Conservation (phyloP, 1,139 yeast genomes). For the Blastobotrys arbuscula region DNA sequence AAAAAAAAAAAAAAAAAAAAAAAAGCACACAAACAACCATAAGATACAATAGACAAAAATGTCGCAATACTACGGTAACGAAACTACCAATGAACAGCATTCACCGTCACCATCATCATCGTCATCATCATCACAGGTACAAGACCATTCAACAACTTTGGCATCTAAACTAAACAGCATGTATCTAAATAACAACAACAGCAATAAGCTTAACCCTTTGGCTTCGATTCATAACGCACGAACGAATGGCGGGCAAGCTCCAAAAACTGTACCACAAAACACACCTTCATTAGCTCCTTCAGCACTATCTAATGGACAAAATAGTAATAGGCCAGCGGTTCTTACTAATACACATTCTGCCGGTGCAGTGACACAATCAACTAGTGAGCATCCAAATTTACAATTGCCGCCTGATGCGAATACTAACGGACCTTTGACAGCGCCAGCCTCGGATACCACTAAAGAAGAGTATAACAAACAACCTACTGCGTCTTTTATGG, state of each 20-base stretch:
- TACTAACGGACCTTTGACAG: not conserved
- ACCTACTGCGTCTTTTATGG: conserved; percentile 4
- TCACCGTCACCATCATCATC: too few species aligned
- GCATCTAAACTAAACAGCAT: not conserved
- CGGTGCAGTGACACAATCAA: conserved; percentile 2
- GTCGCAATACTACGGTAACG: not conserved
- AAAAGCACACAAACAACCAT: too few species aligned
- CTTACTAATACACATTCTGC: not conserved
- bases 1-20: too few species aligned
- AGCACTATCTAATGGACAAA: not conserved
- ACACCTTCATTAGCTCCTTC: not conserved
- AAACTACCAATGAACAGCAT: not conserved
- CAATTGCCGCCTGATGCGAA: not conserved
- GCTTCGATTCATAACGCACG: conserved; percentile 2
- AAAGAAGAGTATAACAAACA: not conserved
- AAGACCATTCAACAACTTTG: not conserved
- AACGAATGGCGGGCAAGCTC: not conserved
- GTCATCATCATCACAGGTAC: too few species aligned
- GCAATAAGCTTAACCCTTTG: not conserved
- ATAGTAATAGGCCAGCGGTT: not conserved
- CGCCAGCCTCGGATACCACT: not conserved
- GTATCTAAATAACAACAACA: not conserved
- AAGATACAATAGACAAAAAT: not conserved
- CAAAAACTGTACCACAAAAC: not conserved
- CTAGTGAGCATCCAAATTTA: not conserved